These are phyloP conservation scores for Lotus japonicus DNA, from an alignment of 306 rosid genomes.

Conservation along the genomic window DNA sequence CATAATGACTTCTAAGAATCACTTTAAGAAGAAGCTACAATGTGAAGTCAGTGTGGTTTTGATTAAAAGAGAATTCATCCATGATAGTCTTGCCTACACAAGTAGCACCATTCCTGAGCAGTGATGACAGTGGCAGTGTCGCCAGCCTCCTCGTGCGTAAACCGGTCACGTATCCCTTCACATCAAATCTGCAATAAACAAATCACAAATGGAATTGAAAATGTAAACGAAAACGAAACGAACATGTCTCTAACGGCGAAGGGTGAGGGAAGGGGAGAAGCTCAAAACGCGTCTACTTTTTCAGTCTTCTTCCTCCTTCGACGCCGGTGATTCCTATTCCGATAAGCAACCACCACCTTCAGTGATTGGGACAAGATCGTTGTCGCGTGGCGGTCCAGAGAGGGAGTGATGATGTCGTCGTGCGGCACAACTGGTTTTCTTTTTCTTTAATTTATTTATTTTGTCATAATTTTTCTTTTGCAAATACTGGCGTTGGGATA, in stretches of 20 bases:
- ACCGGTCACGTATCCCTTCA: slow-evolving; percentile 62
- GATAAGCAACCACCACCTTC: slow-evolving; percentile 34
- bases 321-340: slow-evolving; percentile 57
- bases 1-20: too few species aligned
- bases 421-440: background rate
- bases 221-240: background rate
- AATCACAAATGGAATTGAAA: background rate
- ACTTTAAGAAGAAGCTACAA: too few species aligned
- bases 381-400: too few species aligned
- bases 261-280: slow-evolving; percentile 59
- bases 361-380: too few species aligned
- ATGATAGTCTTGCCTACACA: slow-evolving; percentile 68
- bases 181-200: slow-evolving; percentile 42
- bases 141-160: slow-evolving; percentile 52
- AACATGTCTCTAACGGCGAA: slow-evolving; percentile 61
- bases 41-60: too few species aligned
- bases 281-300: slow-evolving; percentile 40
- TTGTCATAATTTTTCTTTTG: too few species aligned
- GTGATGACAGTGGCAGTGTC: slow-evolving; percentile 57
- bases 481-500: too few species aligned
- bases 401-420: background rate
- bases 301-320: background rate
- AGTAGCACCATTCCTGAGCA: slow-evolving; percentile 53
- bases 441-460: too few species aligned
- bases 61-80: slow-evolving; percentile 48